Evolutionary conservation across 441 rosid species (phyloP), one percentile per base, ranked within the genome.

Genomic region (Lepidium campestre): DNA sequence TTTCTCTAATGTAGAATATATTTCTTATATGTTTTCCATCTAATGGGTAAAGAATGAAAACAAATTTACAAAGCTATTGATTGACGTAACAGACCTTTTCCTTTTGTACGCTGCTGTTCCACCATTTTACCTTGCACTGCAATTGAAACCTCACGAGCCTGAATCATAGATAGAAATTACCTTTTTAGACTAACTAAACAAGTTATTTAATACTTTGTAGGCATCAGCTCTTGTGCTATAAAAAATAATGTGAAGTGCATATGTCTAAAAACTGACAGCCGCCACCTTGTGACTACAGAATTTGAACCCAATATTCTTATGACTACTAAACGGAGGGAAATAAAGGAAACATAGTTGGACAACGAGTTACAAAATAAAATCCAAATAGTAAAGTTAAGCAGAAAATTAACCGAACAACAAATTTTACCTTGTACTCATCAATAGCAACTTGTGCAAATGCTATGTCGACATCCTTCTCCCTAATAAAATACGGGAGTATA

Each of bases 101-200:
- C 82, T 76, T 87, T 92, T 83, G 85, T 87, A 36, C 99, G 98
- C 80, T 95, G 99, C 53, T 68, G 86, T 77, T 95, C 99, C 54
- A 96, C 97, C 73, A 81, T 76, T 80, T 96, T 90, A 50, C 98
- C 96, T 76, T 90, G 98, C 46, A 79, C 87, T 36, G 87, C 83
- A 79, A 93, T 87, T 73, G 88, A 91, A 73, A 90, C 98, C 67
- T 96, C 99, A 40, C 98, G 98, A 74, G 94, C 96, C 99, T 96
- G 86, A 75, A 64, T 45, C 50, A 65, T 14, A 64, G 14, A 57
- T 12, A 35, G 31, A 69, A 58, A 64, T 50, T 9, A 58, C 65
- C 47, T 41, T n/a, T n/a, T 44, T 32, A 72, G 32, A 34, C 65
- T n/a, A 29, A 32, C 55, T 29, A 20, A 42, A 60, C 20, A 48